Evolutionary conservation across 2,329 filamentous ascomycete species (phyloP), one percentile per base, ranked within the genome.

Genomic region (Penicillium sp.): DNA sequence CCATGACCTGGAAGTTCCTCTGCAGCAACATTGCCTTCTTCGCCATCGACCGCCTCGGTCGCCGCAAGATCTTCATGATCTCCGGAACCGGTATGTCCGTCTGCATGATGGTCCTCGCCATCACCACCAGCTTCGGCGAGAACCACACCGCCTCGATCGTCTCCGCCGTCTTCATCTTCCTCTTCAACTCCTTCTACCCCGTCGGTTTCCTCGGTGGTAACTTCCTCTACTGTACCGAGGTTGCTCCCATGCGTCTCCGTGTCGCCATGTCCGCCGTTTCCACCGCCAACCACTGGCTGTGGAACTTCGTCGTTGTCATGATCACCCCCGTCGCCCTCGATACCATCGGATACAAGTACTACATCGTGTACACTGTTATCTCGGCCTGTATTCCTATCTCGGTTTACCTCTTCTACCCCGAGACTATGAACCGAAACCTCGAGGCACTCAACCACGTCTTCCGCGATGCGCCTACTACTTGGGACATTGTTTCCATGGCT

Each of bases 1-100:
- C 80, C 11, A 71, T 83, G 45, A 83, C 82, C 9, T 84, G 79
- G 77, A 83, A 84, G 65, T 82, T 83, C 63, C 57, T 82, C 18
- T 79, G 77, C 38, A 79, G 77, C 14, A 77, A 81, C 65, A 67
- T 81, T 31, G 75, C 78, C 44, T 79, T 82, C 65, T 75, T 80
- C 61, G 77, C 77, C 44, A 80, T 82, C 56, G 80, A 82, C 57
- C 74, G 78, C 9, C 74, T 81, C 27, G 80, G 80, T 4, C 75
- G 78, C 11, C 75, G 78, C n/a, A 76, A 75, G 54, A 73, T 82
- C 34, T 82, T 83, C 73, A 81, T 83, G 55, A 72, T 82, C 62
- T 78, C 75, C 40, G 81, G 79, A 18, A 60, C 64, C 1, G 81
- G 81, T 48, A 84, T 84, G 81, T 73, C 77, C 3, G 64, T 72